Percentiles rank a stretch among this genome's conserved stretches.
These are phyloP conservation scores for Aschersonia sp. DNA, from an alignment of 2,329 filamentous ascomycete genomes.

Conservation along the genomic window DNA sequence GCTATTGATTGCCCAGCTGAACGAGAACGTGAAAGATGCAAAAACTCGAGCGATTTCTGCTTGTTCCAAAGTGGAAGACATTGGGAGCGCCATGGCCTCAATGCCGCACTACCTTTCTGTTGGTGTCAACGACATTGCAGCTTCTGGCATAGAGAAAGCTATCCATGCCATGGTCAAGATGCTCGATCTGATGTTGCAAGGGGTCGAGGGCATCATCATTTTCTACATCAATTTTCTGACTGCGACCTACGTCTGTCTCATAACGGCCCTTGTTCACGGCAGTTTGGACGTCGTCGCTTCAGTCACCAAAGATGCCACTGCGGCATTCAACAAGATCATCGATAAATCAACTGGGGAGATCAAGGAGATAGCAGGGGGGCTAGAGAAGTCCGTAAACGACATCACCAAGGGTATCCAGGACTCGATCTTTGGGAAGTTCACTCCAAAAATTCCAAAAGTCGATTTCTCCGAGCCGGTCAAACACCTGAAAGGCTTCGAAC, in stretches of 20 bases:
- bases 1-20: slow-evolving; percentile 57
- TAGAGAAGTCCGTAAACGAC: slow-evolving; percentile 32
- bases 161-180: slow-evolving; percentile 68
- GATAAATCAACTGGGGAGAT: slow-evolving; percentile 43
- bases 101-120: slow-evolving; percentile 91
- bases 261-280: slow-evolving; percentile 68
- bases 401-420: slow-evolving; percentile 28
- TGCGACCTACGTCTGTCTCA: slow-evolving; percentile 78
- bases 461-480: slow-evolving; percentile 52
- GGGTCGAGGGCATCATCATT: slow-evolving; percentile 72
- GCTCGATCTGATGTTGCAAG: slow-evolving; percentile 65
- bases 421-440: slow-evolving; percentile 34
- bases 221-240: slow-evolving; percentile 90
- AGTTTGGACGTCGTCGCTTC: slow-evolving; percentile 54
- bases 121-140: slow-evolving; percentile 78
- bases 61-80: slow-evolving; percentile 81
- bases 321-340: slow-evolving; percentile 33
- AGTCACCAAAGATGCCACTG: slow-evolving; percentile 36
- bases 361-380: slow-evolving; percentile 37
- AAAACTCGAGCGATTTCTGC: slow-evolving; percentile 72
- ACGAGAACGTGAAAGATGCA: slow-evolving; percentile 61
- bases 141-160: slow-evolving; percentile 64
- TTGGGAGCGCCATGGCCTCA: slow-evolving; percentile 90
- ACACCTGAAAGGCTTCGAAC: slow-evolving; percentile 53
- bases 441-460: slow-evolving; percentile 33